These are phyloP conservation scores for Phalaenopsis equestris DNA, from an alignment of 106 monocot genomes.

Conservation along the genomic window DNA sequence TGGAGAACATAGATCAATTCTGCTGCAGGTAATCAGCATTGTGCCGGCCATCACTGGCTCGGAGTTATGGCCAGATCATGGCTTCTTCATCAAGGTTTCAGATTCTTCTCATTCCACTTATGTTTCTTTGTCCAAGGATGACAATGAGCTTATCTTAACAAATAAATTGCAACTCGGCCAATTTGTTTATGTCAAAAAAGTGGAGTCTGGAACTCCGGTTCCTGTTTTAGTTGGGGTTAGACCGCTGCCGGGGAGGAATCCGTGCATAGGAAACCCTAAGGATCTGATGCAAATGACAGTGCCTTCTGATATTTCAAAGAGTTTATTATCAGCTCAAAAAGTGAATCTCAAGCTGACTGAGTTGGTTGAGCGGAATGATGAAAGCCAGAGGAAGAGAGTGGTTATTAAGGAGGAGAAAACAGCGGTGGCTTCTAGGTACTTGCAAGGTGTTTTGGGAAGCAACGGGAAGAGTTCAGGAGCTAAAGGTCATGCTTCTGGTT, in stretches of 20 bases:
- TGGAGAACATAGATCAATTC: slow-evolving; percentile 72
- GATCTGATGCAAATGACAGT: slow-evolving; percentile 78
- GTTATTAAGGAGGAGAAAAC: slow-evolving; percentile 82
- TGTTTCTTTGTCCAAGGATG: slow-evolving; percentile 76
- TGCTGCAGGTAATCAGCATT: slow-evolving; percentile 89
- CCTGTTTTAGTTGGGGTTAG: slow-evolving; percentile 74
- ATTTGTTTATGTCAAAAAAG: slow-evolving; percentile 84
- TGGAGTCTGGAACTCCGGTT: slow-evolving; percentile 58
- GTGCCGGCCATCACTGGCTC: slow-evolving; percentile 80
- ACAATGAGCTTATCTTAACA: slow-evolving; percentile 67
- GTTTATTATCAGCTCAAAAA: slow-evolving; percentile 7
- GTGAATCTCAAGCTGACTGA: slow-evolving; percentile 12
- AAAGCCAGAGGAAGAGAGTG: slow-evolving; percentile 32
- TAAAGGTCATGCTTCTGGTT: slow-evolving; percentile 10
- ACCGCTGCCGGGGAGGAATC: slow-evolving; percentile 68
- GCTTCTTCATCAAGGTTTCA: slow-evolving; percentile 92
- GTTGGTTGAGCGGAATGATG: slow-evolving; percentile 27
- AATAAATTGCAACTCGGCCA: slow-evolving; percentile 90
- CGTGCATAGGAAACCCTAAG: slow-evolving; percentile 72
- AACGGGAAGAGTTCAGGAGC: slow-evolving; percentile 15
- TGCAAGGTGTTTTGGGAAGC: slow-evolving; percentile 48
- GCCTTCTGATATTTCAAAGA: slow-evolving; percentile 24
- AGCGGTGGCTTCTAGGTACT: slow-evolving; percentile 60
- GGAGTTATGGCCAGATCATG: slow-evolving; percentile 76
- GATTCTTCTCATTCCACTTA: slow-evolving; percentile 90